Base-by-base conservation (phyloP, 768 basidiomycete species). In the Dentipellis sp. region DNA sequence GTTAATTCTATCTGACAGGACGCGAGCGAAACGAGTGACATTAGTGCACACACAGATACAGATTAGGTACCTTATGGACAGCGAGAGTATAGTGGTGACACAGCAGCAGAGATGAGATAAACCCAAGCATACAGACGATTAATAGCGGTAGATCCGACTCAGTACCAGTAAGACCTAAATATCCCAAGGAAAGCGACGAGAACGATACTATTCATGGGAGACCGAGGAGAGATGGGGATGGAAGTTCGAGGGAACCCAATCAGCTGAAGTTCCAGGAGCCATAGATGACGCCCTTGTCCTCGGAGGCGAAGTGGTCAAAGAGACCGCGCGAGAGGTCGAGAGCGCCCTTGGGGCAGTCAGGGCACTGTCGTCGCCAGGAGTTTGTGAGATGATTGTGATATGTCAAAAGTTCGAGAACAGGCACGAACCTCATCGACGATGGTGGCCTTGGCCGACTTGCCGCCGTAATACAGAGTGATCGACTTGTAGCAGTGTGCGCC, bases 251-350 rank as follows among this genome's bases (percentile, higher is more conserved):
- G 6, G 29, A 29, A 29, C 29, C 29, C 29, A 29, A 42, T 22
- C 22, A 50, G 48, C 22, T 69, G 71, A 72, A 84, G 59, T 66
- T 74, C 88, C 88, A 91, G 7, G 66, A 62, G 50, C 82, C 85
- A 59, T 76, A 77, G 52, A 91, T 62, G 5, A 85, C 78, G 45
- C 88, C 89, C 1, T 42, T 66, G 39, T 63, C 63, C 48, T 72
- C 62, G 17, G 62, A 9, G 3, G 77, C 80, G 63, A 91, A 88
- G 74, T 71, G 78, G 29, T 69, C 56, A 70, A 92, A 91, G 49
- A 91, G 75, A 53, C 83, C 82, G 12, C 69, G 63, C 23, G 83
- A 82, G 55, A 91, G 72, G 70, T 92, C 90, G 23, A 91, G 77
- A 42, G 80, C 88, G 23, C 75, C 77, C 36, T 66, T 76, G 22